phyloP scores from a whole-genome alignment of 306 rosid species.

The Corylus avellana region DNA sequence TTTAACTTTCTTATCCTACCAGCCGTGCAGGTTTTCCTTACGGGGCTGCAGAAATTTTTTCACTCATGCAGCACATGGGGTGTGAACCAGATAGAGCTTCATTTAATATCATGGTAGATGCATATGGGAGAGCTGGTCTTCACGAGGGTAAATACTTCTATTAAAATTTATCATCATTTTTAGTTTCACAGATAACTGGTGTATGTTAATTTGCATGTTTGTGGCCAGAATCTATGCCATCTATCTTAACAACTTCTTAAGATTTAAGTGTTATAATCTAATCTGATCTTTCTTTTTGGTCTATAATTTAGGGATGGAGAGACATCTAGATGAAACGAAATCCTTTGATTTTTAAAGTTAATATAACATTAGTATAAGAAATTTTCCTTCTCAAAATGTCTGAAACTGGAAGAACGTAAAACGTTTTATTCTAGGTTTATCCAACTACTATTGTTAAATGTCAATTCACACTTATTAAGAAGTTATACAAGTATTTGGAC shows the following conservation, averaged over 20 bases:
- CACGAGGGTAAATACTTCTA: slow-evolving; percentile 60
- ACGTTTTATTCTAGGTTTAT: no score
- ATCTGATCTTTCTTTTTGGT: not conserved
- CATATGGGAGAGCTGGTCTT: slow-evolving; percentile 91
- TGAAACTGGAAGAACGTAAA: no score
- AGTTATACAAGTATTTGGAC: not conserved
- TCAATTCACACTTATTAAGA: not conserved
- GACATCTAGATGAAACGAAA: not conserved
- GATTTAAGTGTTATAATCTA: not conserved
- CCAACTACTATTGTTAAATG: not conserved
- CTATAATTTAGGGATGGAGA: not conserved
- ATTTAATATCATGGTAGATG: slow-evolving; percentile 91
- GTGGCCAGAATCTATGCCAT: not conserved
- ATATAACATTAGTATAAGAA: no score
- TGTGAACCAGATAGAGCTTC: slow-evolving; percentile 99
- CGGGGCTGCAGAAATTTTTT: slow-evolving; percentile 91
- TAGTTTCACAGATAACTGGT: not conserved
- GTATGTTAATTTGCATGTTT: not conserved
- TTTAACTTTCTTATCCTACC: slow-evolving; percentile 25
- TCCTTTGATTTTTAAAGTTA: no score
- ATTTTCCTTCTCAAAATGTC: no score
- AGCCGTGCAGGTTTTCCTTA: slow-evolving; percentile 94
- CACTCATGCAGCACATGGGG: slow-evolving; percentile 95
- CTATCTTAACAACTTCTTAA: not conserved
- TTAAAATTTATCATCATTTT: slow-evolving; percentile 3